A percentile compares a stretch with the other conserved stretches of the same genome.
Evolutionary conservation across 371 early-diverging fungal species (phyloP).

Genomic region (Synchytrium microbalum): DNA sequence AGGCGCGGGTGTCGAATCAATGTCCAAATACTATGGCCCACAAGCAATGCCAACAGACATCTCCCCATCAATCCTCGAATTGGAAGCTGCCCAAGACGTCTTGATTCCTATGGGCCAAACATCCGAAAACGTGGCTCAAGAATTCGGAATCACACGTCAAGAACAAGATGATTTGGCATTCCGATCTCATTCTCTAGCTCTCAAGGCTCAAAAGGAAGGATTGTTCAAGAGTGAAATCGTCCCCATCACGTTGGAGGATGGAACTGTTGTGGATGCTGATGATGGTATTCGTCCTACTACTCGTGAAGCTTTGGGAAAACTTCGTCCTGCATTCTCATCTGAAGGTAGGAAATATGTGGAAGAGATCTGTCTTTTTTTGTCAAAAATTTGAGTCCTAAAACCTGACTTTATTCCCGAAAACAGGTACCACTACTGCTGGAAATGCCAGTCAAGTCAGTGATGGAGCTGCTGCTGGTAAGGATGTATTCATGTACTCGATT

Average conservation of each 20-base stretch:
- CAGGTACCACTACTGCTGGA: constrained; percentile 81
- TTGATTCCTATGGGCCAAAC: constrained; percentile 85
- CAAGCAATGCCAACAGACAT: constrained; percentile 67
- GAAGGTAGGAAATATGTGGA: constrained; percentile 51
- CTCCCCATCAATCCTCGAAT: constrained; percentile 47
- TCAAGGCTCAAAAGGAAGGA: constrained; percentile 82
- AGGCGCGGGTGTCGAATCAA: constrained; percentile 93
- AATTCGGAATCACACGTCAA: constrained; percentile 70
- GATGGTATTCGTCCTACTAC: constrained; percentile 91
- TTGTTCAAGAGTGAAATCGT: constrained; percentile 89
- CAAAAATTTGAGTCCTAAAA: no score
- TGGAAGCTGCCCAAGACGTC: constrained; percentile 72
- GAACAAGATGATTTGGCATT: constrained; percentile 79
- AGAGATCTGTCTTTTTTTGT: no score
- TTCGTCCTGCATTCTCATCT: constrained; percentile 85
- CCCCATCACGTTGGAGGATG: constrained; percentile 69
- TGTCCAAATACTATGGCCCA: constrained; percentile 88
- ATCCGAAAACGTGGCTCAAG: constrained; percentile 91
- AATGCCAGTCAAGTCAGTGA: constrained; percentile 98
- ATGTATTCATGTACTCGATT: no score
- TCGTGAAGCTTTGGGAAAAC: constrained; percentile 68
- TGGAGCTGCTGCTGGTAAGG: constrained; percentile 78
- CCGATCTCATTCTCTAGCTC: constrained; percentile 70
- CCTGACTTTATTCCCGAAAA: no score
- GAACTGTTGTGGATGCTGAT: constrained; percentile 64